Evolutionary conservation across 305 asterid species (phyloP).

Genomic region (Nicotiana rustica): DNA sequence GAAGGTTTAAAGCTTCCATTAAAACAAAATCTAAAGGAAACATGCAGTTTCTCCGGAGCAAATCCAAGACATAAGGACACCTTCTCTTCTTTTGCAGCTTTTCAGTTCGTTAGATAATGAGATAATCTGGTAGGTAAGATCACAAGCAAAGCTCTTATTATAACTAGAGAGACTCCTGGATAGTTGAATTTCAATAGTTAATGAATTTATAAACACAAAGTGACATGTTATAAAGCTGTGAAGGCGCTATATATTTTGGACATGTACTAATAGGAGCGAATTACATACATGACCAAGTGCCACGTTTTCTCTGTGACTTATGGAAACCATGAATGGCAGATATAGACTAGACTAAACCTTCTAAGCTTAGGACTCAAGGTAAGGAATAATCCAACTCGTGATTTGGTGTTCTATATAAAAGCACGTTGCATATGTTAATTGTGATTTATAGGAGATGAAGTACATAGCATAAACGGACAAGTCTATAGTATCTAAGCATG

Average conservation of each 20-base stretch:
- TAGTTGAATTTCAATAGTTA: not conserved
- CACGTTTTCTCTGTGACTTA: not conserved
- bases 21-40: conserved; percentile 18
- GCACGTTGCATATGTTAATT: no score
- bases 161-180: not conserved
- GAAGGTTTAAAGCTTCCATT: conserved; percentile 12
- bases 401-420: no score
- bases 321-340: not conserved
- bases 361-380: no score
- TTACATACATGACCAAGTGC: conserved; percentile 27
- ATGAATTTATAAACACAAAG: not conserved
- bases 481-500: no score
- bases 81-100: not conserved
- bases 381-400: no score
- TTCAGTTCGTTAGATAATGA: not conserved
- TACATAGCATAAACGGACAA: no score
- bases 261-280: not conserved
- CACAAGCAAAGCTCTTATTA: not conserved
- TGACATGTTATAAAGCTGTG: not conserved
- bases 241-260: not conserved
- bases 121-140: not conserved
- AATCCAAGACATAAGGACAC: not conserved
- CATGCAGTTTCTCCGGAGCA: not conserved
- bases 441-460: no score
- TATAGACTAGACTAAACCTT: no score